Evolutionary conservation across 441 rosid species (phyloP).

Genomic region (Corymbia citriodora): DNA sequence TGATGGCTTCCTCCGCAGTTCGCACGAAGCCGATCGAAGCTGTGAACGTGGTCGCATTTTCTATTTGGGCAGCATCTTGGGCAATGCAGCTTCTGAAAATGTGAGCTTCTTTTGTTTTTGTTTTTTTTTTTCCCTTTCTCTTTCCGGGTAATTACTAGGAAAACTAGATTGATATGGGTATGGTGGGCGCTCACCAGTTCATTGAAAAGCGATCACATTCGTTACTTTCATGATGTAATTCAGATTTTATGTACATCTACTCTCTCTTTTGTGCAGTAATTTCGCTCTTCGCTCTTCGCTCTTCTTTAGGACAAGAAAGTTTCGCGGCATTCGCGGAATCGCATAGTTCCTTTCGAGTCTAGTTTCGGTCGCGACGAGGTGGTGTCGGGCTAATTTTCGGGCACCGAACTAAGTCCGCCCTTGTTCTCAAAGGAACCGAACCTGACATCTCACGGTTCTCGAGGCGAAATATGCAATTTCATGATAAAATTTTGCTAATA

Average conservation of each 20-base stretch:
- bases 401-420: not conserved
- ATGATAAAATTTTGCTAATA: not conserved
- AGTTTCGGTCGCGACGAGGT: not conserved
- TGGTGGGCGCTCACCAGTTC: not conserved
- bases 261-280: not conserved
- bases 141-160: not conserved
- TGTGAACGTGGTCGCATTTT: conserved; percentile 1
- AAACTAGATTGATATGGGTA: not conserved
- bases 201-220: not conserved
- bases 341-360: not conserved
- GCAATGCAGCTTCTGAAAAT: conserved; percentile 15
- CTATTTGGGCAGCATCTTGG: conserved; percentile 17
- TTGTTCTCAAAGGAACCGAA: not conserved
- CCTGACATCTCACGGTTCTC: not conserved
- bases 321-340: not conserved
- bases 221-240: not conserved
- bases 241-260: not conserved
- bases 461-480: not conserved
- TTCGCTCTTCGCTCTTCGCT: not conserved
- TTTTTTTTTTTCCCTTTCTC: not conserved
- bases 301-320: not conserved
- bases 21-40: conserved; percentile 4
- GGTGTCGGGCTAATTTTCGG: not conserved
- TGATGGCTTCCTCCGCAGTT: conserved; percentile 33
- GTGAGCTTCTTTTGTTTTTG: not conserved